Percentiles rank a stretch among this genome's conserved stretches.
Evolutionary conservation across 345 rosid species (phyloP).

Genomic region (Hypericum perforatum): DNA sequence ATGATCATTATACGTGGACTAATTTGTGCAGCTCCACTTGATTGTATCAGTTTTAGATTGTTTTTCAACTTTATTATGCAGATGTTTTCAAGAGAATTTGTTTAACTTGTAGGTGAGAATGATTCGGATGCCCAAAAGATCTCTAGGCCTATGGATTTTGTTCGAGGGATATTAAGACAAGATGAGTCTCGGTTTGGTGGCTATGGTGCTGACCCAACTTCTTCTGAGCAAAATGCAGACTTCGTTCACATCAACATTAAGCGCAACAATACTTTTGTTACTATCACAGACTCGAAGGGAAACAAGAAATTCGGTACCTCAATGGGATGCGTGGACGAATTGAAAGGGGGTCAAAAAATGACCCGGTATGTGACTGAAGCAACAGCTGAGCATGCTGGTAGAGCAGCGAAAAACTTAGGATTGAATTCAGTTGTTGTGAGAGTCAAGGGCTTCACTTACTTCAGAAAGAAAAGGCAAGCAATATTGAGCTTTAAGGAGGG

Average conservation of each 20-base stretch:
- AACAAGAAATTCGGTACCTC: slow-evolving; percentile 50
- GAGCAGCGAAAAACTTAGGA: slow-evolving; percentile 51
- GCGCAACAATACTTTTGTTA: slow-evolving; percentile 69
- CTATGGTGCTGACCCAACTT: slow-evolving; percentile 16
- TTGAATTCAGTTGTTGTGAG: slow-evolving; percentile 70
- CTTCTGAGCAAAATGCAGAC: slow-evolving; percentile 34
- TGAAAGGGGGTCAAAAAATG: slow-evolving; percentile 50
- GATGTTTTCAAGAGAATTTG: too few species aligned
- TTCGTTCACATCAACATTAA: slow-evolving; percentile 57
- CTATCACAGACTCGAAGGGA: slow-evolving; percentile 75
- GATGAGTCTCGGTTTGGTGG: slow-evolving; percentile 24
- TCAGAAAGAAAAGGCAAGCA: slow-evolving; percentile 75
- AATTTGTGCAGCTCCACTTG: too few species aligned
- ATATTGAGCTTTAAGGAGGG: slow-evolving; percentile 73
- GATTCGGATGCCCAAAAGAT: neutral
- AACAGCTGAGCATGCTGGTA: slow-evolving; percentile 75
- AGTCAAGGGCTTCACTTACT: slow-evolving; percentile 71
- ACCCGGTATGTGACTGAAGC: slow-evolving; percentile 79
- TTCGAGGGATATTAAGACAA: slow-evolving; percentile 37
- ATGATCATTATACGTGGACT: too few species aligned
- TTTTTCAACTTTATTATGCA: too few species aligned
- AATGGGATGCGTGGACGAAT: slow-evolving; percentile 43
- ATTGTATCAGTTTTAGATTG: too few species aligned
- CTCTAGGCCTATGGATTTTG: slow-evolving; percentile 23
- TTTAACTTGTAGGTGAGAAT: neutral